phyloP scores from a whole-genome alignment of 257 asterid genomes.

The Jacaranda mimosifolia region DNA sequence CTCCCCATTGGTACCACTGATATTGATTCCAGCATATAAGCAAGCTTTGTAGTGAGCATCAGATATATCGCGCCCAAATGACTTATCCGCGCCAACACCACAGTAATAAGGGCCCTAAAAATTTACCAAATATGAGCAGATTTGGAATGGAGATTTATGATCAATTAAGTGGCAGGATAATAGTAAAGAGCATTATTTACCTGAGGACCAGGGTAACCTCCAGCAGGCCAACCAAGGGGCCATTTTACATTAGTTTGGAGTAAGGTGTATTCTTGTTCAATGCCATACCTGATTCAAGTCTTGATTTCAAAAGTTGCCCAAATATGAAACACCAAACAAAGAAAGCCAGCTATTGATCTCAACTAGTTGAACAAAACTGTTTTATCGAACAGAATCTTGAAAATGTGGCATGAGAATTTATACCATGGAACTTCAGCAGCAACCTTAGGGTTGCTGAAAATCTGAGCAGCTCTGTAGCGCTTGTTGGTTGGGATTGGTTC shows the following conservation, averaged over 20 bases:
- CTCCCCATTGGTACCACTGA: constrained; percentile 97
- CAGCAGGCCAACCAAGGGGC: constrained; percentile 98
- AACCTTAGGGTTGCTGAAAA: constrained; percentile 86
- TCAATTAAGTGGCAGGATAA: background rate
- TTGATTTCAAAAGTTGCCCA: constrained; percentile 5
- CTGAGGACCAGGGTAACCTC: constrained; percentile 99
- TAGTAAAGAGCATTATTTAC: constrained; percentile 41
- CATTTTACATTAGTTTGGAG: constrained; percentile 83
- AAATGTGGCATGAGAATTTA: constrained; percentile 28
- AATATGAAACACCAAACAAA: background rate
- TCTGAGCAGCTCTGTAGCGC: constrained; percentile 86
- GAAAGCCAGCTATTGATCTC: background rate
- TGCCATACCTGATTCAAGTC: constrained; percentile 74
- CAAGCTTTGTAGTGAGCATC: constrained; percentile 99
- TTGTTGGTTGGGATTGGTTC: constrained; percentile 98
- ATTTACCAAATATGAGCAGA: constrained; percentile 24
- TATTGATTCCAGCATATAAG: constrained; percentile 95
- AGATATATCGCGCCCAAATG: constrained; percentile 95
- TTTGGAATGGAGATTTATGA: background rate
- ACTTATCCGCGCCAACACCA: constrained; percentile 94
- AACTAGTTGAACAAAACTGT: too few species aligned
- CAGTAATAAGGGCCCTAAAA: constrained; percentile 95
- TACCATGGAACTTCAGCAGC: constrained; percentile 92
- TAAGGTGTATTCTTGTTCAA: constrained; percentile 94
- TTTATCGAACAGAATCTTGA: background rate